Evolutionary conservation across 192 early-diverging fungal species (phyloP), one percentile per base, ranked within the genome.

Genomic region (Podila epigama): DNA sequence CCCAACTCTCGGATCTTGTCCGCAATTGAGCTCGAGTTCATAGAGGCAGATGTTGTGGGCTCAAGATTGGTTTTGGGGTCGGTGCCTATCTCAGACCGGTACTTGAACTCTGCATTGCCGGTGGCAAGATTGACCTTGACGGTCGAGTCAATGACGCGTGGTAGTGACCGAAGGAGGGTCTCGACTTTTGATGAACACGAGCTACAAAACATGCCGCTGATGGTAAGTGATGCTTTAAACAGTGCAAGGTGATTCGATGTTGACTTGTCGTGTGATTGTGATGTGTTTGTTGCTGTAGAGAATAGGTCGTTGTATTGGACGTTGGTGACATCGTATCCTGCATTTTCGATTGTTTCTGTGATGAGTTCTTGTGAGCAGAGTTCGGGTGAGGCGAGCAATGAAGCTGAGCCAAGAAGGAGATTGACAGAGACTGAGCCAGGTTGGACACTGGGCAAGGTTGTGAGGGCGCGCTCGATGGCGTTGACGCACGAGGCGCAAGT

Each of bases 401-500:
- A 79, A 8, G 89, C 94, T 37, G 89, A 81, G 1, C 84, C 85
- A 0, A 86, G 84, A 42, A 93, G 84, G 2, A 95, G 83, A 58
- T 91, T 90, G 32, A 96, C 92, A 10, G 80, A 68, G 18, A 95
- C 81, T 3, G 86, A 81, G 18, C 51, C 77, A 4, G 72, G 34
- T 9, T 85, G 56, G 8, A 94, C 85, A 2, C 92, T 87, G 32
- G 81, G 69, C 8, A 90, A 27, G 6, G 22, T 12, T 16, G 48
- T 55, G 13, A 95, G 81, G 5, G 85, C 77, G 13, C 69, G 71
- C 35, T 87, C 87, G 22, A 97, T 88, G 2, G 92, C 81, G 9
- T 83, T 73, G 32, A 96, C 94, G 67, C 96, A 98, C 20, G 92
- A 90, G 4, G 86, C 83, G 58, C 96, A 98, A 0, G 95, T 94